Evolutionary conservation across 176 grass and related monocot species (phyloP), one percentile per base, ranked within the genome.

Genomic region (Eremochloa ophiuroides): DNA sequence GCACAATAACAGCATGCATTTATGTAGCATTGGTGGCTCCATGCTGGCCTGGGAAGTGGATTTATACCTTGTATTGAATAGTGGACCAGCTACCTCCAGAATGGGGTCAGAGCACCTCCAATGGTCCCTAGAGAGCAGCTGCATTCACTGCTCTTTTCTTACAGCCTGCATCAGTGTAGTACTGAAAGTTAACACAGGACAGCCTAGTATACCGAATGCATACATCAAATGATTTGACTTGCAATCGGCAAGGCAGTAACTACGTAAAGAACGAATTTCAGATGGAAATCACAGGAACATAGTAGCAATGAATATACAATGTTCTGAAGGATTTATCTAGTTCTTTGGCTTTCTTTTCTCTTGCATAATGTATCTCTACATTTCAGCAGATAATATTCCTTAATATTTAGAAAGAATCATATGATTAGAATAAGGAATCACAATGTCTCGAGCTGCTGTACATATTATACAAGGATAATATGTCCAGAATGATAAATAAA

Each of bases 31-130:
- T 83, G 84, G 80, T 86, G 88, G 88, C 73, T 89, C 74, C 18
- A 74, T 83, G 79, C 84, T 86, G 79, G 69, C 50, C 60, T 86
- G 80, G 4, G 84, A 86, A 80, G 68, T 90, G 84, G 84, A 76
- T 83, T 90, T 83, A 90, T 73, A 81, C 88, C 84, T 90, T 83
- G 88, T 83, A 79, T 86, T 90, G 80, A 86, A 90, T 86, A 86
- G 84, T 86, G 88, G 84, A 80, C 74, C 84, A 83, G 68, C 84
- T 63, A 79, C 50, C 58, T 75, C 61, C 69, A 86, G 74, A 47
- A 62, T 86, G 74, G 74, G 83, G 74, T 74, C 83, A 74, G 66
- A 69, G 79, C 83, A 82, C 83, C 82, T 74, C 78, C 78, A 66
- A 86, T 89, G 88, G 88, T 89, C 88, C 83, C 83, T 66, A 61